Percentiles rank a stretch among this genome's conserved stretches.
phyloP scores from a whole-genome alignment of 352 stramenopile genomes.

The Pythium grandisporangium region DNA sequence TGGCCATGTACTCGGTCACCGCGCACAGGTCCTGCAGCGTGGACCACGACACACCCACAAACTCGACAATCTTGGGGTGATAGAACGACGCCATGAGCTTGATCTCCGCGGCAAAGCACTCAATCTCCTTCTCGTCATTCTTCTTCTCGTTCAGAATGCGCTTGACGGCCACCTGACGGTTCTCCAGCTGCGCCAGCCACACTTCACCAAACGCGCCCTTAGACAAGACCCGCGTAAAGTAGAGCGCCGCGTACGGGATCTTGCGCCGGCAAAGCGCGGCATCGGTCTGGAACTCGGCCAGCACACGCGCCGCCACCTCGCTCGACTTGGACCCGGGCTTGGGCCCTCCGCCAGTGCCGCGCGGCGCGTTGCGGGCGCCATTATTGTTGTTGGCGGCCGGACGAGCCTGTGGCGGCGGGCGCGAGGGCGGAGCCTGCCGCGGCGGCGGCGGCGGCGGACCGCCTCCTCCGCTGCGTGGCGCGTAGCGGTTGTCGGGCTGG shows the following conservation, averaged over 20 bases:
- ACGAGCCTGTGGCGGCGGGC: neutral
- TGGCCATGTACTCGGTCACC: conserved; percentile 79
- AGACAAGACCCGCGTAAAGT: conserved; percentile 77
- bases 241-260: conserved; percentile 64
- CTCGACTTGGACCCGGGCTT: neutral
- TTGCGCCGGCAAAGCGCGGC: conserved; percentile 32
- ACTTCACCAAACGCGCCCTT: conserved; percentile 85
- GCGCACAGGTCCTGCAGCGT: conserved; percentile 57
- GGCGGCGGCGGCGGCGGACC: too few species aligned
- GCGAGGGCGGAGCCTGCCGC: neutral
- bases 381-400: neutral
- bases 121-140: conserved; percentile 77
- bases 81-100: conserved; percentile 79
- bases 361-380: neutral
- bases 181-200: conserved; percentile 76
- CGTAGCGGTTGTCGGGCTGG: neutral
- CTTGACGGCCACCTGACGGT: conserved; percentile 74
- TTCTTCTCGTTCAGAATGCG: conserved; percentile 74
- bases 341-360: conserved; percentile 4
- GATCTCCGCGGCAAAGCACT: conserved; percentile 79
- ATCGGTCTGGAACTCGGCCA: conserved; percentile 67
- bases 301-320: conserved; percentile 39
- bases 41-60: conserved; percentile 72
- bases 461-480: neutral
- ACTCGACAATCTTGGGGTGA: conserved; percentile 79